A percentile compares a stretch with the other conserved stretches of the same genome.
These are phyloP conservation scores for Trichoderma citrinoviride DNA, from an alignment of 2,329 filamentous ascomycete species.

Conservation along the genomic window DNA sequence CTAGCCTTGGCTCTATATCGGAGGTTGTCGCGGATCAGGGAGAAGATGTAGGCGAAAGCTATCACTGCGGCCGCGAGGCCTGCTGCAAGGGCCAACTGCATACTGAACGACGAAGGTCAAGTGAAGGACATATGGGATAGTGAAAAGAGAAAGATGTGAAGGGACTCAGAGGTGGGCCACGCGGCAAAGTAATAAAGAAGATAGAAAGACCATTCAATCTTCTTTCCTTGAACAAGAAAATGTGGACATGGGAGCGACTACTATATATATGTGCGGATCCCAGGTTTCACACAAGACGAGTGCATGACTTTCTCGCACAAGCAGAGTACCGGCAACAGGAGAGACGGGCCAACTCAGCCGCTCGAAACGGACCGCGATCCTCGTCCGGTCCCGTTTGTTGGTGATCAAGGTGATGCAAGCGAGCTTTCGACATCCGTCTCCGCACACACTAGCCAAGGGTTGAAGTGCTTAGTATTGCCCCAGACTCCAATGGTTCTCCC, in stretches of 20 bases:
- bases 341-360: conserved; percentile 13
- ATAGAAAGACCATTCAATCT: background rate
- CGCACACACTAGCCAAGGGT: conserved; percentile 4
- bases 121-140: background rate
- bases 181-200: background rate
- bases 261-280: background rate
- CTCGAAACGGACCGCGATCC: background rate
- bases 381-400: conserved; percentile 7
- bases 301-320: background rate
- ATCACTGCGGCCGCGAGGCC: conserved; percentile 14
- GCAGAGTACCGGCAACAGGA: background rate
- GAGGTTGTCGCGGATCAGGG: conserved; percentile 8
- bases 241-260: conserved; percentile 1
- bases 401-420: background rate
- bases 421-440: background rate
- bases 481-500: background rate
- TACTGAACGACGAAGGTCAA: background rate
- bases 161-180: background rate
- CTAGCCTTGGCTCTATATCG: conserved; percentile 21
- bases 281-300: background rate
- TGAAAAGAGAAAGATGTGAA: background rate
- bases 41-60: conserved; percentile 20
- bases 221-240: background rate
- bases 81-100: conserved; percentile 4
- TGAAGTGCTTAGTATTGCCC: background rate